These are phyloP conservation scores for Stereum hirsutum DNA, from an alignment of 1,284 basidiomycete genomes.

Conservation along the genomic window DNA sequence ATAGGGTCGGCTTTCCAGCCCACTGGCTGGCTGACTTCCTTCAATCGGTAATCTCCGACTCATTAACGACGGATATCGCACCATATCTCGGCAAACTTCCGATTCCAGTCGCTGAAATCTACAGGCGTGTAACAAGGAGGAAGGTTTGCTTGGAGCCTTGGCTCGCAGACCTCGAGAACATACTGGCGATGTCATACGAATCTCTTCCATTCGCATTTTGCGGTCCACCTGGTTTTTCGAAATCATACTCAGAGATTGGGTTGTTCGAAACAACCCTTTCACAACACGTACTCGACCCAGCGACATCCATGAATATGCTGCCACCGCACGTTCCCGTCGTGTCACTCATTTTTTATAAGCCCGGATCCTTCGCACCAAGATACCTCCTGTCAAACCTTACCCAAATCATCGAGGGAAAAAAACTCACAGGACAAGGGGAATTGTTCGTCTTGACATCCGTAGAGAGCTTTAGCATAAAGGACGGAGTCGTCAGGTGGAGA, in stretches of 20 bases:
- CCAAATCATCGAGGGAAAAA: no score
- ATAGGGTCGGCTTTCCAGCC: slow-evolving; percentile 24
- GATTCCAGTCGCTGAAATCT: slow-evolving; percentile 20
- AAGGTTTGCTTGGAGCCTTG: slow-evolving; percentile 22
- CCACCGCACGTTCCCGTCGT: slow-evolving; percentile 5
- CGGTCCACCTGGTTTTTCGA: slow-evolving; percentile 10
- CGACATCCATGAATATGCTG: slow-evolving; percentile 18
- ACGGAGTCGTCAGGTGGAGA: no score
- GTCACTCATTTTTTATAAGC: not conserved
- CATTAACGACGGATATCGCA: slow-evolving; percentile 17
- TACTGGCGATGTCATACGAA: slow-evolving; percentile 18
- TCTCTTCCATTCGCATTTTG: slow-evolving; percentile 22
- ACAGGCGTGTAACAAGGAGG: slow-evolving; percentile 13
- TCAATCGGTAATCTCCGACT: slow-evolving; percentile 19
- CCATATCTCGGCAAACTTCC: slow-evolving; percentile 19
- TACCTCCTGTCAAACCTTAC: no score
- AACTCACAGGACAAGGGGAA: no score
- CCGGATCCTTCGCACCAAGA: no score
- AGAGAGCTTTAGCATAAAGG: no score
- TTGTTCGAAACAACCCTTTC: slow-evolving; percentile 19
- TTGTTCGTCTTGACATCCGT: no score
- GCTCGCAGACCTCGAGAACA: slow-evolving; percentile 22
- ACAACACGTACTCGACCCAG: slow-evolving; percentile 7
- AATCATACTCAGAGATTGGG: slow-evolving; percentile 17
- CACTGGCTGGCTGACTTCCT: slow-evolving; percentile 28